A percentile compares a stretch with the other conserved stretches of the same genome.
These are phyloP conservation scores for Pelargonium citronellum DNA, from an alignment of 441 rosid species.

Conservation along the genomic window DNA sequence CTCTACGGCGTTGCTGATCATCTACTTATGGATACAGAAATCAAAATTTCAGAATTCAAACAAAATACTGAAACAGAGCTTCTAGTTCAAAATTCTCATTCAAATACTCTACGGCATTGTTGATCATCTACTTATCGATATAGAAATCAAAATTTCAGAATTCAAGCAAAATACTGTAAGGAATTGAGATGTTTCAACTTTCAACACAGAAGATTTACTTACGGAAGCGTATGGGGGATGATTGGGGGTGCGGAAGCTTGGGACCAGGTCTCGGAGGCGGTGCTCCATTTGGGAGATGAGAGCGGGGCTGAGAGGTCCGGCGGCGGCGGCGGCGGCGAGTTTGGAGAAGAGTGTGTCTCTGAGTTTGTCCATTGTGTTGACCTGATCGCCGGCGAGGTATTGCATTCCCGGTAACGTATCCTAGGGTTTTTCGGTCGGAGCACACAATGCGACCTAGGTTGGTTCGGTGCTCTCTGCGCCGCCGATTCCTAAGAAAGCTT, in stretches of 20 bases:
- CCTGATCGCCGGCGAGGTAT: too few species aligned
- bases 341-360: not conserved
- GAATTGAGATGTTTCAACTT: not conserved
- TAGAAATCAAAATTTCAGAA: not conserved
- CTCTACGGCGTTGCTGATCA: not conserved
- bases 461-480: too few species aligned
- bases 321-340: not conserved
- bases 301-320: not conserved
- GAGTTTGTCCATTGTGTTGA: not conserved
- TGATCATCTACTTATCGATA: not conserved
- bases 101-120: not conserved
- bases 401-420: too few species aligned
- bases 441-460: too few species aligned
- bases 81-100: too few species aligned
- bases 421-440: too few species aligned
- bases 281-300: not conserved
- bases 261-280: conserved; percentile 3
- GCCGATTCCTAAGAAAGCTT: too few species aligned
- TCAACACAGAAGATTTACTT: not conserved
- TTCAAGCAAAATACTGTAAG: not conserved
- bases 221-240: not conserved
- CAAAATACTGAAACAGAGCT: too few species aligned
- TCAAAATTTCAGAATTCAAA: not conserved
- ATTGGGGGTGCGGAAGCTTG: not conserved
- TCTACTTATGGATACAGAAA: not conserved